phyloP scores from a whole-genome alignment of 768 basidiomycete species.

The Lentinula edodes region DNA sequence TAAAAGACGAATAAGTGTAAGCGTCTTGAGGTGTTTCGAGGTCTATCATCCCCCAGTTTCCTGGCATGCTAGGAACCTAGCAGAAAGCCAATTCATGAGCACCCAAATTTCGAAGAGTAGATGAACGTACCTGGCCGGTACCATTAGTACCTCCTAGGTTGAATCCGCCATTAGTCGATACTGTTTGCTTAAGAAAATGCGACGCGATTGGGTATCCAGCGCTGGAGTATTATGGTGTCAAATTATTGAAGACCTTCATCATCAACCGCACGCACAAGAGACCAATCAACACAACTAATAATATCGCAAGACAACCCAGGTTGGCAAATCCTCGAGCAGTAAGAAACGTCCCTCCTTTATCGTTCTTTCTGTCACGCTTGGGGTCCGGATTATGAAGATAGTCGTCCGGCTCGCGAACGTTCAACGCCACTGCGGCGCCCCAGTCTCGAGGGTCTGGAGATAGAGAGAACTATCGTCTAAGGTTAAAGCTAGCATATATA shows the following conservation, averaged over 20 bases:
- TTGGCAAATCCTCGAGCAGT: slow-evolving; percentile 62
- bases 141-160: slow-evolving; percentile 33
- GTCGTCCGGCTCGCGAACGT: slow-evolving; percentile 47
- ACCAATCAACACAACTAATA: slow-evolving; percentile 40
- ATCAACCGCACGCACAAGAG: slow-evolving; percentile 45
- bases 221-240: slow-evolving; percentile 17
- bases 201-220: slow-evolving; percentile 26
- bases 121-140: slow-evolving; percentile 4
- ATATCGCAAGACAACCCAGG: slow-evolving; percentile 57
- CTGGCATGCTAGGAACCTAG: slow-evolving; percentile 40
- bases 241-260: not conserved
- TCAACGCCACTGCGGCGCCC: not conserved
- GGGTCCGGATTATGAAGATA: slow-evolving; percentile 61
- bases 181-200: slow-evolving; percentile 3
- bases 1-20: slow-evolving; percentile 35
- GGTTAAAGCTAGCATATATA: not conserved
- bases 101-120: slow-evolving; percentile 32
- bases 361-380: slow-evolving; percentile 44
- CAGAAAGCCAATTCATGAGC: slow-evolving; percentile 34
- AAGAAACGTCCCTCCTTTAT: slow-evolving; percentile 52
- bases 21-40: slow-evolving; percentile 19
- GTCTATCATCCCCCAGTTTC: slow-evolving; percentile 48
- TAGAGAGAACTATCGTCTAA: slow-evolving; percentile 5
- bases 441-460: slow-evolving; percentile 6
- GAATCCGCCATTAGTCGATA: slow-evolving; percentile 41